A percentile compares a stretch with the other conserved stretches of the same genome.
These are phyloP conservation scores for Geotrichum phurueaensis DNA, from an alignment of 1,139 yeast species.

Conservation along the genomic window DNA sequence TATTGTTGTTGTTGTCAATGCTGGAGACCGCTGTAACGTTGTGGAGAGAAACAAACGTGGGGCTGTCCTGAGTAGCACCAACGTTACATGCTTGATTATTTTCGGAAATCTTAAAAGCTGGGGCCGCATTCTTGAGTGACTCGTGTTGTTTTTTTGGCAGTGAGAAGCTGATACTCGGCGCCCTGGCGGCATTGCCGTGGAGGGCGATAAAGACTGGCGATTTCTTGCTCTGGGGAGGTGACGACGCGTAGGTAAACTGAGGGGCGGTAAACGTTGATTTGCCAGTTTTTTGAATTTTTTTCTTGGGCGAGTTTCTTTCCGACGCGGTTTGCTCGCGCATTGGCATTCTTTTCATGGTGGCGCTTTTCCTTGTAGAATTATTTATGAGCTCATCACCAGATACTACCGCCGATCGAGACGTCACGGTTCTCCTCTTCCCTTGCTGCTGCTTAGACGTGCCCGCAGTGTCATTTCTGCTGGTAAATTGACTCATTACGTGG, in stretches of 20 bases:
- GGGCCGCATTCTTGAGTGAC: not conserved
- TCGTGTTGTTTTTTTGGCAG: not conserved
- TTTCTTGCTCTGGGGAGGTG: not conserved
- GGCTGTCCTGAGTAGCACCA: not conserved
- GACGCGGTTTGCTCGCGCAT: slow-evolving; percentile 4
- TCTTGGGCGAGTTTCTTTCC: slow-evolving; percentile 1
- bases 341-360: not conserved
- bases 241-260: not conserved
- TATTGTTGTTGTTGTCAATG: no score
- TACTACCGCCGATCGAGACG: not conserved
- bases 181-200: not conserved
- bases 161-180: not conserved
- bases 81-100: not conserved
- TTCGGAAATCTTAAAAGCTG: not conserved
- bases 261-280: not conserved
- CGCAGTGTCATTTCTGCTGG: not conserved
- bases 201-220: not conserved
- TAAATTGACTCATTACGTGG: not conserved
- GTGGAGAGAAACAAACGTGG: not conserved
- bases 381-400: not conserved
- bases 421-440: not conserved
- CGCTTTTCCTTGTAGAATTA: not conserved
- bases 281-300: not conserved
- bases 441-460: not conserved
- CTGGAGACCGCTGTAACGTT: not conserved